phyloP scores from a whole-genome alignment of 352 stramenopile genomes.

The Phytophthora ohioensis region DNA sequence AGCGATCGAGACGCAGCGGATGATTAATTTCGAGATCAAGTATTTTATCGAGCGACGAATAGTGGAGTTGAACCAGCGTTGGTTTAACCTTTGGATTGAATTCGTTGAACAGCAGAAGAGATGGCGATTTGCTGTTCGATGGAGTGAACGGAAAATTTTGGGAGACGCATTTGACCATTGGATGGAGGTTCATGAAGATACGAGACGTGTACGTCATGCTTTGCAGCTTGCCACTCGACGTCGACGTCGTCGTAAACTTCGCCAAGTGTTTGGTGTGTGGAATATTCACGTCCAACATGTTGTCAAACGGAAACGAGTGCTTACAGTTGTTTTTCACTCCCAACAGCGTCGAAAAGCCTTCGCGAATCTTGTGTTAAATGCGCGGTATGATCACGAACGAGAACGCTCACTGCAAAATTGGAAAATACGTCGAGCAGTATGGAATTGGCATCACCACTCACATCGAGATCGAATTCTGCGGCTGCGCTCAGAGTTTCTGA shows the following conservation, averaged over 20 bases:
- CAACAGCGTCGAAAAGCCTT: constrained; percentile 31
- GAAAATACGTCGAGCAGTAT: constrained; percentile 29
- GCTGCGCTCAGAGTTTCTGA: constrained; percentile 29
- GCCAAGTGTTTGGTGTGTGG: constrained; percentile 22
- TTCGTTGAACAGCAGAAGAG: constrained; percentile 26
- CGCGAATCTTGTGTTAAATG: constrained; percentile 1
- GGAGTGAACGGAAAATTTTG: constrained; percentile 27
- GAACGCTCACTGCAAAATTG: constrained; percentile 20
- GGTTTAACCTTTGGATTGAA: constrained; percentile 26
- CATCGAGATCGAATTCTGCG: constrained; percentile 24
- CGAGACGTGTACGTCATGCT: constrained; percentile 12
- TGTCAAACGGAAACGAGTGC: constrained; percentile 12
- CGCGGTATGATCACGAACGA: constrained; percentile 4
- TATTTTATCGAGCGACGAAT: constrained; percentile 6
- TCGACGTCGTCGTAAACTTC: constrained; percentile 27
- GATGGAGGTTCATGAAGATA: constrained; percentile 21
- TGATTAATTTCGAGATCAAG: constrained; percentile 13
- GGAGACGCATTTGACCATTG: constrained; percentile 31
- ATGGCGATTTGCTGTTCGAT: constrained; percentile 36
- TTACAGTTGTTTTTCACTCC: constrained; percentile 17
- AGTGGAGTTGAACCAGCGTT: constrained; percentile 1
- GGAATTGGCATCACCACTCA: constrained; percentile 35
- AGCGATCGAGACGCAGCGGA: constrained; percentile 18
- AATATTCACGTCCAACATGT: background rate
- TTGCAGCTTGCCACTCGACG: constrained; percentile 29